phyloP scores from a whole-genome alignment of 2,329 filamentous ascomycete species.

The Fonsecaea pedrosoi region DNA sequence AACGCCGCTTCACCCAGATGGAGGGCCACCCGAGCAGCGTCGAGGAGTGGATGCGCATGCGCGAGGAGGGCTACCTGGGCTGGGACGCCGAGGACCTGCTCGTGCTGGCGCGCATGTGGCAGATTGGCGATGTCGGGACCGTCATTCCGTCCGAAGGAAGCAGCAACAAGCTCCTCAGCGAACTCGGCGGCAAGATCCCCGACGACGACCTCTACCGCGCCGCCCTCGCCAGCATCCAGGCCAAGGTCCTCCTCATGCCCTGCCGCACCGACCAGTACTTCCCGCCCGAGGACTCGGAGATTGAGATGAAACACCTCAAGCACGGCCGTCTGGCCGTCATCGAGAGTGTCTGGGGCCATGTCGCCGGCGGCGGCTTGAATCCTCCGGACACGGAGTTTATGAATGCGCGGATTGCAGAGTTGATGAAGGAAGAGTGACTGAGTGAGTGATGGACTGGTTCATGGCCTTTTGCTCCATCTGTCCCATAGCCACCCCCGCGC shows the following conservation, averaged over 20 bases:
- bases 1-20: constrained; percentile 47
- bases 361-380: constrained; percentile 43
- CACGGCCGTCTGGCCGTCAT: constrained; percentile 41
- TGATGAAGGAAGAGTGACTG: constrained; percentile 33
- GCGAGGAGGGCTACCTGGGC: constrained; percentile 42
- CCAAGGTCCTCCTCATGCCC: constrained; percentile 47
- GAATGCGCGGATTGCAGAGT: constrained; percentile 40
- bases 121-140: constrained; percentile 49
- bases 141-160: constrained; percentile 34
- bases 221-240: constrained; percentile 39
- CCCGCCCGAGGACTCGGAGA: constrained; percentile 42
- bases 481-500: too few relatives aligned
- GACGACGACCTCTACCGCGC: constrained; percentile 34
- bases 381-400: constrained; percentile 42
- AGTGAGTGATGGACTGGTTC: neutral
- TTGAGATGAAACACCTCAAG: constrained; percentile 37
- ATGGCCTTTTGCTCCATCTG: too few relatives aligned
- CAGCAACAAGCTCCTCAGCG: constrained; percentile 30
- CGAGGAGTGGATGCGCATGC: constrained; percentile 49
- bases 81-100: constrained; percentile 57
- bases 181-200: constrained; percentile 30
- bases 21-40: constrained; percentile 44
- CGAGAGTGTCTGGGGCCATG: constrained; percentile 45
- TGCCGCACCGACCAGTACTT: constrained; percentile 50
- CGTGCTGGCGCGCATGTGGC: constrained; percentile 54